Evolutionary conservation across 345 rosid species (phyloP), one percentile per base, ranked within the genome.

Genomic region (Odontarrhena argentea): DNA sequence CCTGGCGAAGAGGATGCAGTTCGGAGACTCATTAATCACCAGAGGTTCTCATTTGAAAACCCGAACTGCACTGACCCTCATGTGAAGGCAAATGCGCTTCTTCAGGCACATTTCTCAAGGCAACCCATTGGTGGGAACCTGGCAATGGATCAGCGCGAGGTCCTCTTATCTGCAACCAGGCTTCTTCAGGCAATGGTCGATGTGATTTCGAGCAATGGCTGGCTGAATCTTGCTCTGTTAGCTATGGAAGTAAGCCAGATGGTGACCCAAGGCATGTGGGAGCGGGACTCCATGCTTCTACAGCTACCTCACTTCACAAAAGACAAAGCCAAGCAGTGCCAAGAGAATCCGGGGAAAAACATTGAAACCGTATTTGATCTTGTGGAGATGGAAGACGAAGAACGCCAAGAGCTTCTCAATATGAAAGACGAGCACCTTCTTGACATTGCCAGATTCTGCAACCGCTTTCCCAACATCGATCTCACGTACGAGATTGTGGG

Each of bases 251-350:
- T 84, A 53, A 87, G 92, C 82, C 97, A 93, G 74, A 93, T 93
- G 98, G 90, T 88, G 77, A 87, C 96, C 8, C 97, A 93, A 65
- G 96, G 90, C 69, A 84, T 90, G 86, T 90, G 98, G 98, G 97
- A 93, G 81, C 87, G 90, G 25, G 96, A 88, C 76, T 83, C 97
- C 11, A 82, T 88, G 88, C 98, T 90, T 61, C 76, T 88, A 45
- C 94, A 90, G 84, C 89, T 93, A 65, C 97, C 96, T n/a, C 89
- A 93, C 74, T 90, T 86, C 76, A 84, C 92, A 8, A 84, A 86
- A 71, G 96, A 93, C 3, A 56, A 86, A 44, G 98, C 94, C 34
- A 93, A 76, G 82, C 82, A 54, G 73, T 90, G 96, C 73, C 91
- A 74, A 67, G 97, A 90, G 82, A 86, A 89, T 63, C 88, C 91